These are phyloP conservation scores for Neoboletus brunneissimus DNA, from an alignment of 768 basidiomycete genomes.

Conservation along the genomic window DNA sequence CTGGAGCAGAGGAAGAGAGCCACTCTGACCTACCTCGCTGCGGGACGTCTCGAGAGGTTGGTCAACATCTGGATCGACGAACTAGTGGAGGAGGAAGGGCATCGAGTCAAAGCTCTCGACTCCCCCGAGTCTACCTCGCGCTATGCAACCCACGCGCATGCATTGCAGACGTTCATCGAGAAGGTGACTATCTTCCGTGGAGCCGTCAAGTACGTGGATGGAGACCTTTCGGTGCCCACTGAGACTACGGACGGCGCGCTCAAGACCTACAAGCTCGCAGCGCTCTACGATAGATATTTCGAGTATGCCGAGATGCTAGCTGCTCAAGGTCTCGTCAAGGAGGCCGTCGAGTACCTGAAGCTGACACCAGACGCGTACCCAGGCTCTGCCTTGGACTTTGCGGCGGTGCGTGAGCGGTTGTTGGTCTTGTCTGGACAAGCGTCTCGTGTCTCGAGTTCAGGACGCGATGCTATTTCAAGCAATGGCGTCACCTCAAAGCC, in stretches of 20 bases:
- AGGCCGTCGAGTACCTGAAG: conserved; percentile 76
- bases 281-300: conserved; percentile 88
- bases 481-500: conserved; percentile 23
- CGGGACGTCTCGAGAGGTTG: conserved; percentile 81
- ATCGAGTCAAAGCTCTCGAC: conserved; percentile 40
- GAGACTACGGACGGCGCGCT: conserved; percentile 39
- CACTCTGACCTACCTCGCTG: conserved; percentile 89
- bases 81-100: conserved; percentile 77
- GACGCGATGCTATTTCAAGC: conserved; percentile 25
- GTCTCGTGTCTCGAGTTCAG: conserved; percentile 28
- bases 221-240: conserved; percentile 50
- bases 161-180: conserved; percentile 91
- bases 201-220: conserved; percentile 77
- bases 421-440: conserved; percentile 37
- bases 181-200: conserved; percentile 93
- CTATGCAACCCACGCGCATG: conserved; percentile 79
- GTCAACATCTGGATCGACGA: conserved; percentile 93
- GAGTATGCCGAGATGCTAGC: conserved; percentile 94
- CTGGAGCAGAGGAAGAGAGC: conserved; percentile 77
- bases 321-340: conserved; percentile 82
- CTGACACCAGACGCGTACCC: conserved; percentile 78
- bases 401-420: conserved; percentile 46
- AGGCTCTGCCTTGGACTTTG: conserved; percentile 48
- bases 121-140: conserved; percentile 45
- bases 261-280: conserved; percentile 77